Conservation (phyloP, 2,329 filamentous ascomycete genomes). For the Eurotiales sp. region DNA sequence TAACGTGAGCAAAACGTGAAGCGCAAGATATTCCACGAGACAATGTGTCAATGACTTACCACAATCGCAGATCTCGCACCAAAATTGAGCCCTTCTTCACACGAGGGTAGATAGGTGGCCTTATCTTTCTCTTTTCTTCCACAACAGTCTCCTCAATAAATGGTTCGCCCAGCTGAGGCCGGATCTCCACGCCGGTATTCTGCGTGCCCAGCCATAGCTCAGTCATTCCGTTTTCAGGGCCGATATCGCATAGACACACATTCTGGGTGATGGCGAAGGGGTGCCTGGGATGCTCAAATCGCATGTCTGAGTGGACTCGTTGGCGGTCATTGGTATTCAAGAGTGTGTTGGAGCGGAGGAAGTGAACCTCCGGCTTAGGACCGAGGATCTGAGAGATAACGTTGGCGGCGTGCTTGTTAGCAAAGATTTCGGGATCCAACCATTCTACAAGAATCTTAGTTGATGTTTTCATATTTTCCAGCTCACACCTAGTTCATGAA, state of each 20-base stretch:
- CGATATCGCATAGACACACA: not conserved
- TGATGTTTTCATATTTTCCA: no score
- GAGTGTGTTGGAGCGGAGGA: not conserved
- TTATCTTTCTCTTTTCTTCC: slow-evolving; percentile 19
- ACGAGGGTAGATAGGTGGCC: slow-evolving; percentile 25
- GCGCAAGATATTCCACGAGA: not conserved
- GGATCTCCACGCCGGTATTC: not conserved
- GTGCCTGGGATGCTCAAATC: not conserved
- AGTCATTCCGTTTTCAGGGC: not conserved
- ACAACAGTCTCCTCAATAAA: not conserved
- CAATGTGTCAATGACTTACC: slow-evolving; percentile 12
- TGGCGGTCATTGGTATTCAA: not conserved
- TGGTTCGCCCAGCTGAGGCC: not conserved
- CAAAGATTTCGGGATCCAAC: not conserved
- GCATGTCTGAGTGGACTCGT: not conserved
- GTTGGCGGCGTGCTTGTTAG: not conserved
- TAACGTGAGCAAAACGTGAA: not conserved
- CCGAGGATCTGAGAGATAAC: not conserved
- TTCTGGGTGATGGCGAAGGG: not conserved
- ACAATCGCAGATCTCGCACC: slow-evolving; percentile 27
- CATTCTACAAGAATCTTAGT: not conserved
- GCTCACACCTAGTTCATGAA: no score
- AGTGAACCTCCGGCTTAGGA: not conserved
- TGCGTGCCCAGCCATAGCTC: slow-evolving; percentile 1
- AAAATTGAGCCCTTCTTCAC: slow-evolving; percentile 25